Percentiles rank a stretch among this genome's conserved stretches.
These are phyloP conservation scores for Paraphoma chrysanthemicola DNA, from an alignment of 2,329 filamentous ascomycete genomes.

Conservation along the genomic window DNA sequence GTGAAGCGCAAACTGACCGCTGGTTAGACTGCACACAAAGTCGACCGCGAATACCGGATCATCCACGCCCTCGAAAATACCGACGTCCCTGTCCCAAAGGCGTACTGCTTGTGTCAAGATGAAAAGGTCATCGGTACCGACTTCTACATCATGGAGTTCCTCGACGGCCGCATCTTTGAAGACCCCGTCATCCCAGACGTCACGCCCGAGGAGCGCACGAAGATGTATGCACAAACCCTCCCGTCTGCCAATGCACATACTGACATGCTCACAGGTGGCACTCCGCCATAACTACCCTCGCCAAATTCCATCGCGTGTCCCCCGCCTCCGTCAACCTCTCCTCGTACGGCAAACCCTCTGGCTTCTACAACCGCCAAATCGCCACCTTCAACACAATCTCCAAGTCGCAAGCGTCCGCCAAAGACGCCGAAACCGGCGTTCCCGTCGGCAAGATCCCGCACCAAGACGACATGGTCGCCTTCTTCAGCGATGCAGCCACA, in stretches of 20 bases:
- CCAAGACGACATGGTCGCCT: slow-evolving; percentile 78
- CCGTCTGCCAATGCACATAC: neutral
- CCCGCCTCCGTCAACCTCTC: slow-evolving; percentile 71
- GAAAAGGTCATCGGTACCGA: slow-evolving; percentile 79
- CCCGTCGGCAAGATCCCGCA: slow-evolving; percentile 84
- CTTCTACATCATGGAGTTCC: slow-evolving; percentile 97
- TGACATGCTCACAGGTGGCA: slow-evolving; percentile 69
- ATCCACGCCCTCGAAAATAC: slow-evolving; percentile 81
- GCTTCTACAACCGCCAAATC: slow-evolving; percentile 88
- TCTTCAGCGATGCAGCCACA: slow-evolving; percentile 72
- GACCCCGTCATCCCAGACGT: slow-evolving; percentile 82
- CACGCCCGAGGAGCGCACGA: slow-evolving; percentile 70
- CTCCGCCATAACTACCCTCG: slow-evolving; percentile 81
- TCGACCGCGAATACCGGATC: slow-evolving; percentile 93
- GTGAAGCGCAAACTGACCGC: neutral
- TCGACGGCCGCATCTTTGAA: slow-evolving; percentile 92
- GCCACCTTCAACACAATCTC: slow-evolving; percentile 82
- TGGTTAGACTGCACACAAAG: slow-evolving; percentile 84
- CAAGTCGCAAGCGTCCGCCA: slow-evolving; percentile 74
- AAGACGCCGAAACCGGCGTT: slow-evolving; percentile 77
- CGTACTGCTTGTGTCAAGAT: slow-evolving; percentile 88
- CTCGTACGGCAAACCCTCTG: slow-evolving; percentile 73
- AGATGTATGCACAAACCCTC: slow-evolving; percentile 61
- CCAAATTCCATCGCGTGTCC: slow-evolving; percentile 80
- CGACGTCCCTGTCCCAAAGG: slow-evolving; percentile 83